phyloP scores from a whole-genome alignment of 176 grass and related monocot genomes.

The Oryza rufipogon region DNA sequence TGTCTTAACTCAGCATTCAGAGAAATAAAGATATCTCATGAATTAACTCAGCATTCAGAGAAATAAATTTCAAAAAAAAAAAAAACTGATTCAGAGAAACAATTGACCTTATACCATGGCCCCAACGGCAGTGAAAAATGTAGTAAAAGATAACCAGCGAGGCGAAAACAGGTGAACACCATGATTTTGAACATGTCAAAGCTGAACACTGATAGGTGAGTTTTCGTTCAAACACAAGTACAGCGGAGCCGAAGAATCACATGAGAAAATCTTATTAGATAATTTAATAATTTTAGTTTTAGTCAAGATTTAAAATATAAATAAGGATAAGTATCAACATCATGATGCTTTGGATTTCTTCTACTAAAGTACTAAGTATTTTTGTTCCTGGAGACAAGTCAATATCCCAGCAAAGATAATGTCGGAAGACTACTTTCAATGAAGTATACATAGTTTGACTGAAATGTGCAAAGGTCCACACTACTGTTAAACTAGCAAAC shows the following conservation, averaged over 20 bases:
- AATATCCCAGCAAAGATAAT: background rate
- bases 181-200: slow-evolving; percentile 18
- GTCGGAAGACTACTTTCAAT: background rate
- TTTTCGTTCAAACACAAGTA: background rate
- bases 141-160: background rate
- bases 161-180: background rate
- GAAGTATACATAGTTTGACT: slow-evolving; percentile 10
- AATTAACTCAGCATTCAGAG: background rate
- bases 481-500: background rate
- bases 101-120: background rate
- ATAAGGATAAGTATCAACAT: slow-evolving; percentile 1
- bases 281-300: background rate
- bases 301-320: background rate
- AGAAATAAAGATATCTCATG: background rate
- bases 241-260: background rate
- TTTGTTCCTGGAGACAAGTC: too few relatives aligned
- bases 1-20: background rate
- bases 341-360: background rate
- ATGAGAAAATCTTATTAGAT: background rate
- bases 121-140: background rate
- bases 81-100: background rate
- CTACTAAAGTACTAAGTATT: too few relatives aligned
- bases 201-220: background rate
- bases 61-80: background rate
- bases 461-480: background rate